Conservation (phyloP, 768 basidiomycete genomes). For the Auricularia cornea region DNA sequence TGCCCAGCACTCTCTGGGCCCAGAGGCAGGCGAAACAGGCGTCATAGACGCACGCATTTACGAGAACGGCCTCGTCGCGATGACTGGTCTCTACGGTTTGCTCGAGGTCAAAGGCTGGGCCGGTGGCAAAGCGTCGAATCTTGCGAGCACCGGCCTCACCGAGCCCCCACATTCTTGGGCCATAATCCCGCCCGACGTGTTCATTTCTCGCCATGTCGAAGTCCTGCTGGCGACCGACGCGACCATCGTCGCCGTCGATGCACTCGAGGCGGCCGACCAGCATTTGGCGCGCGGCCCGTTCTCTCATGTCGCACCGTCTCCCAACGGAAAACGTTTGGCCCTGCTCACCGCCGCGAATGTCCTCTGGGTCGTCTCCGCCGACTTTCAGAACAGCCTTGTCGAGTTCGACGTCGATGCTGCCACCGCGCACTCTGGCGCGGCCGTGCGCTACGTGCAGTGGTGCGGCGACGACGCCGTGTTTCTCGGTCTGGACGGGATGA, state of each 20-base stretch:
- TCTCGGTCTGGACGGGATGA: constrained; percentile 70
- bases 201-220: constrained; percentile 83
- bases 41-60: constrained; percentile 81
- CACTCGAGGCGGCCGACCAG: constrained; percentile 82
- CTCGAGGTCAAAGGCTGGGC: constrained; percentile 88
- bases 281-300: constrained; percentile 85
- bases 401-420: constrained; percentile 64
- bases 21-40: constrained; percentile 73
- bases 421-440: constrained; percentile 37
- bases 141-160: constrained; percentile 63
- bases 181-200: constrained; percentile 82
- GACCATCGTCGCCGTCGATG: constrained; percentile 81
- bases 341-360: constrained; percentile 63
- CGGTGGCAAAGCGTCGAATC: constrained; percentile 59
- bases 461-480: constrained; percentile 94
- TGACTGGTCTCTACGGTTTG: constrained; percentile 63
- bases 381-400: constrained; percentile 82
- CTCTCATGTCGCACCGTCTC: constrained; percentile 77
- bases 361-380: constrained; percentile 91
- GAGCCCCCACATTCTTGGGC: constrained; percentile 81
- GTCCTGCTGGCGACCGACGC: constrained; percentile 75
- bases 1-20: constrained; percentile 74
- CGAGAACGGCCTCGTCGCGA: constrained; percentile 77
- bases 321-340: constrained; percentile 88
- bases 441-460: constrained; percentile 78